Evolutionary conservation across 1,284 basidiomycete species (phyloP).

Genomic region (Earliella scabrosa): DNA sequence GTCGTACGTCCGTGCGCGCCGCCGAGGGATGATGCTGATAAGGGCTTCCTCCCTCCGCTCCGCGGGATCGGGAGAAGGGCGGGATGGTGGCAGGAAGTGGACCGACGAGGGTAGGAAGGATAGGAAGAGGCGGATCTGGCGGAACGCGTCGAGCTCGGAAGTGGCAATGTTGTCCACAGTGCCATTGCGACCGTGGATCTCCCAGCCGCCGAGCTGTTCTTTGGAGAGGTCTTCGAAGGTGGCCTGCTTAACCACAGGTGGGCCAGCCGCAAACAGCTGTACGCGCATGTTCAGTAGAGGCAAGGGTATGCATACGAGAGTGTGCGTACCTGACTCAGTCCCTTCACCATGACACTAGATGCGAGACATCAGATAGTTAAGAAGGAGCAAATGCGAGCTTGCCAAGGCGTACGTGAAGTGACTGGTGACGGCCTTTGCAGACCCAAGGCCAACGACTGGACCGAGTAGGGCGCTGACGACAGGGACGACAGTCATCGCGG

Average conservation of each 20-base stretch:
- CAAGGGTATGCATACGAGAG: neutral
- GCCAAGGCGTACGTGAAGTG: slow-evolving; percentile 40
- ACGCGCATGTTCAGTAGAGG: neutral
- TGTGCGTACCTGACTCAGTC: slow-evolving; percentile 32
- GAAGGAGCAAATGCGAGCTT: neutral
- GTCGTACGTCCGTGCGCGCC: slow-evolving; percentile 42
- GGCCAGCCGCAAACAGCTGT: slow-evolving; percentile 44
- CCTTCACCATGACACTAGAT: slow-evolving; percentile 40
- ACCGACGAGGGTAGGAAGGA: slow-evolving; percentile 47
- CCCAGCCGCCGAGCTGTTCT: slow-evolving; percentile 45
- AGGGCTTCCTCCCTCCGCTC: slow-evolving; percentile 41
- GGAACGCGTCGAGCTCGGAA: slow-evolving; percentile 44
- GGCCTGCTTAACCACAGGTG: slow-evolving; percentile 46
- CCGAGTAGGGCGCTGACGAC: slow-evolving; percentile 46
- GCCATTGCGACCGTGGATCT: slow-evolving; percentile 45
- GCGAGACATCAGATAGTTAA: neutral
- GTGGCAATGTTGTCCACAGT: slow-evolving; percentile 45
- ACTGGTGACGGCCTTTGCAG: slow-evolving; percentile 45
- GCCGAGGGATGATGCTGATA: slow-evolving; percentile 42
- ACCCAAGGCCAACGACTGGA: slow-evolving; percentile 46
- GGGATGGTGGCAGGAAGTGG: slow-evolving; percentile 38
- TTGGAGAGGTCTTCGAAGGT: slow-evolving; percentile 47
- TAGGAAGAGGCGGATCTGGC: slow-evolving; percentile 42
- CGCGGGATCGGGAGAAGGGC: slow-evolving; percentile 27
- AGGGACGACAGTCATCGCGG: slow-evolving; percentile 43